Conservation (phyloP, 345 rosid genomes). For the Cochlearia excelsa region DNA sequence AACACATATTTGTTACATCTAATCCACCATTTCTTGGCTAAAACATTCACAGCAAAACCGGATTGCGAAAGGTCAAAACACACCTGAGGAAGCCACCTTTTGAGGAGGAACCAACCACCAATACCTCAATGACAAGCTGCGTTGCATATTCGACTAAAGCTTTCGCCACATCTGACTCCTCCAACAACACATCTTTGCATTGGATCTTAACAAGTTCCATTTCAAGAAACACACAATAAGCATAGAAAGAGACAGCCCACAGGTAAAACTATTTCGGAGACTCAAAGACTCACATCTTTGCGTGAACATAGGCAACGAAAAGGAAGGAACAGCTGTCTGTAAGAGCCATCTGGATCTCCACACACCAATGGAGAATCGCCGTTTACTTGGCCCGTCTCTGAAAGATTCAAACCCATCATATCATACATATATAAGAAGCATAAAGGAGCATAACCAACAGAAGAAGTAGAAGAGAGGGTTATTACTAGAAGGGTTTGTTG, state of each 20-base stretch:
- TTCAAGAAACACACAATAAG: slow-evolving; percentile 14
- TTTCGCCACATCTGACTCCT: slow-evolving; percentile 69
- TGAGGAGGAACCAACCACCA: slow-evolving; percentile 63
- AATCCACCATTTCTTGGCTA: slow-evolving; percentile 6
- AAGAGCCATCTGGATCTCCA: slow-evolving; percentile 50
- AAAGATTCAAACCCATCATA: slow-evolving; percentile 13
- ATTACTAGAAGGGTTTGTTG: slow-evolving; percentile 27
- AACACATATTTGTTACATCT: slow-evolving; percentile 15
- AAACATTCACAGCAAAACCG: background rate
- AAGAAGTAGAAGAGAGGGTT: slow-evolving; percentile 21
- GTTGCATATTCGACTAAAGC: slow-evolving; percentile 61
- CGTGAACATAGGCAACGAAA: slow-evolving; percentile 89
- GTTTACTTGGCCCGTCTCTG: slow-evolving; percentile 45
- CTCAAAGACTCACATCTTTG: slow-evolving; percentile 69
- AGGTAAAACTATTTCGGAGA: background rate
- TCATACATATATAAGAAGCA: background rate
- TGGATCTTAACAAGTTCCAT: slow-evolving; percentile 49
- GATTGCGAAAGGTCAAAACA: slow-evolving; percentile 9
- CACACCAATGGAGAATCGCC: slow-evolving; percentile 40
- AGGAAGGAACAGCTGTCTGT: slow-evolving; percentile 76
- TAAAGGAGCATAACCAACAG: slow-evolving; percentile 4
- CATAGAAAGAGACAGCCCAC: slow-evolving; percentile 16
- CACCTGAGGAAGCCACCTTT: slow-evolving; percentile 82
- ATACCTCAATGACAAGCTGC: slow-evolving; percentile 53
- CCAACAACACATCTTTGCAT: slow-evolving; percentile 74